Evolutionary conservation across 108 stramenopile species (phyloP).

Genomic region (Cyclotella sp.): DNA sequence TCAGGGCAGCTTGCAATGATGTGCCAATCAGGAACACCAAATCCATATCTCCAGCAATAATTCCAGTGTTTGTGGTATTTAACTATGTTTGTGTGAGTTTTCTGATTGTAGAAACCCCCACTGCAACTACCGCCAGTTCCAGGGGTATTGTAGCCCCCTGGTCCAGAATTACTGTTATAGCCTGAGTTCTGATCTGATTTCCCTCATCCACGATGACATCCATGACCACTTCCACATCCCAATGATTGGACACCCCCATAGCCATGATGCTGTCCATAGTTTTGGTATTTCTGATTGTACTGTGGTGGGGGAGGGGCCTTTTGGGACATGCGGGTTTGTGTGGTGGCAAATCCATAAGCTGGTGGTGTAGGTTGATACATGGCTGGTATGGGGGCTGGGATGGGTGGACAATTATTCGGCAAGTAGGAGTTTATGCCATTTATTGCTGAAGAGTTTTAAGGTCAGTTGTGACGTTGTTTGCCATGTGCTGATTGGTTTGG

Average conservation of each 20-base stretch:
- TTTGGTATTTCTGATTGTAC: no score
- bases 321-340: no score
- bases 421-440: not conserved
- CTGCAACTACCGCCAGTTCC: no score
- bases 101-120: not conserved
- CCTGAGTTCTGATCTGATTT: not conserved
- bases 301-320: no score
- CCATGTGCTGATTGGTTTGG: not conserved
- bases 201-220: no score
- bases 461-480: not conserved
- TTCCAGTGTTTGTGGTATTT: slow-evolving; percentile 12
- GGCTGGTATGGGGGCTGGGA: no score
- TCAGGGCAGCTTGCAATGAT: not conserved
- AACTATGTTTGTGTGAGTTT: not conserved
- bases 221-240: no score
- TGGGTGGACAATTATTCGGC: no score
- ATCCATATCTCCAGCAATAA: slow-evolving; percentile 13
- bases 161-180: not conserved
- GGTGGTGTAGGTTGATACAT: no score
- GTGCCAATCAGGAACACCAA: slow-evolving; percentile 6
- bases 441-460: not conserved
- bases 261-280: no score
- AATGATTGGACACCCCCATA: no score
- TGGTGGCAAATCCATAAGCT: no score
- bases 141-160: not conserved